Percentiles rank a stretch among this genome's conserved stretches.
Conservation (phyloP, 495 filamentous ascomycete genomes). For the Penicilliopsis zonata region DNA sequence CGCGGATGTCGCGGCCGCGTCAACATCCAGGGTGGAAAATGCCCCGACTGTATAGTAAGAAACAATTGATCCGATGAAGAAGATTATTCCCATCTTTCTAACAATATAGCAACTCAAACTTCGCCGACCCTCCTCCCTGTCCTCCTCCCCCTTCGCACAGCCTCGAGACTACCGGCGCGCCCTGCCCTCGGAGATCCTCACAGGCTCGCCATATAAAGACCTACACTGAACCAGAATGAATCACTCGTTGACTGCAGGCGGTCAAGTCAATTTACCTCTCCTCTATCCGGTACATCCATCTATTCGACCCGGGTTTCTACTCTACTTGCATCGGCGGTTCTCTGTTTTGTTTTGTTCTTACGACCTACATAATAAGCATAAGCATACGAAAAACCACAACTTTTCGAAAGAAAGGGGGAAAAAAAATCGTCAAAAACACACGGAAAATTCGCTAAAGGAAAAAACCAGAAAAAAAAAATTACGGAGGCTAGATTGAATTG, state of each 20-base stretch:
- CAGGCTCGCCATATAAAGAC: slow-evolving; percentile 16
- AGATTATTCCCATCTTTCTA: slow-evolving; percentile 23
- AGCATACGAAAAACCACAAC: too few species aligned
- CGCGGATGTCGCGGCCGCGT: slow-evolving; percentile 38
- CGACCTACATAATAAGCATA: too few species aligned
- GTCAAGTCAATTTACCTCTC: too few species aligned
- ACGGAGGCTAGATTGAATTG: too few species aligned
- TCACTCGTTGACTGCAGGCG: not conserved
- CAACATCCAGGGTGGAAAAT: slow-evolving; percentile 31
- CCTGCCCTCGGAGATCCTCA: slow-evolving; percentile 28
- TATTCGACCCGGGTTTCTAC: too few species aligned
- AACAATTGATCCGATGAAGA: slow-evolving; percentile 31
- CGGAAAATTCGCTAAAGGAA: too few species aligned
- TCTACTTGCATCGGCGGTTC: too few species aligned
- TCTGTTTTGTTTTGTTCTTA: too few species aligned
- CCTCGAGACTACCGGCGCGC: slow-evolving; percentile 29
- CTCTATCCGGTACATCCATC: too few species aligned
- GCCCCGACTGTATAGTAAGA: slow-evolving; percentile 33
- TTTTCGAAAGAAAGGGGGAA: too few species aligned
- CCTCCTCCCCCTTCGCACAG: slow-evolving; percentile 32
- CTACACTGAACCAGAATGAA: not conserved
- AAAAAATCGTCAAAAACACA: too few species aligned
- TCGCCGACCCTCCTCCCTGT: slow-evolving; percentile 28
- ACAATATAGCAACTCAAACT: slow-evolving; percentile 26
- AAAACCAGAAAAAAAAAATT: too few species aligned